Conservation (phyloP, 495 filamentous ascomycete species). For the Lepidopterella palustris region DNA sequence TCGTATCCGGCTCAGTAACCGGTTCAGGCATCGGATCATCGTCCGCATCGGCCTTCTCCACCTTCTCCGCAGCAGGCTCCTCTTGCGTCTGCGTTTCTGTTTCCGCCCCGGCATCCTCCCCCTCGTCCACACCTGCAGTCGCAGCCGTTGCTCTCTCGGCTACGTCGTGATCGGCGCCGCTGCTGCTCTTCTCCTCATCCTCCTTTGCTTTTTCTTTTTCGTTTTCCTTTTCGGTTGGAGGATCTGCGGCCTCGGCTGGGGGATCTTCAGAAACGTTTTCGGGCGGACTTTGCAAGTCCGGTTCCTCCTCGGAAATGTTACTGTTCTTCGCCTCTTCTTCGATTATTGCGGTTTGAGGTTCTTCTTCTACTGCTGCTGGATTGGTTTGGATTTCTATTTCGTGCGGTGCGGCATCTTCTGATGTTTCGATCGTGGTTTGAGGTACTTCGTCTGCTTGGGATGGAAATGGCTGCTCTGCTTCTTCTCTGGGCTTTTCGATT, state of each 20-base stretch:
- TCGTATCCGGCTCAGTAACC: neutral
- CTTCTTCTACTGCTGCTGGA: too few species aligned
- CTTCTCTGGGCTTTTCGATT: neutral
- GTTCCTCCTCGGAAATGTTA: too few species aligned
- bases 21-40: neutral
- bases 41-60: neutral
- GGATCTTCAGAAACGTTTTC: too few species aligned
- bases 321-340: too few species aligned
- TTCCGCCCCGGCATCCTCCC: neutral
- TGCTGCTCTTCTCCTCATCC: too few species aligned
- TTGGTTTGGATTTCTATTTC: too few species aligned
- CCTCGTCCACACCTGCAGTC: neutral
- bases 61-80: constrained; percentile 10
- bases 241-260: neutral
- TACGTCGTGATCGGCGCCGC: neutral
- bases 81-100: constrained; percentile 5
- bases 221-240: neutral
- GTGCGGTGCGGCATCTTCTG: too few species aligned
- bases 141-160: neutral
- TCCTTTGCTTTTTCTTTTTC: neutral
- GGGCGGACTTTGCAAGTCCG: too few species aligned
- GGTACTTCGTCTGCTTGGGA: too few species aligned
- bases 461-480: constrained; percentile 9
- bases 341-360: too few species aligned
- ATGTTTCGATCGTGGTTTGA: too few species aligned